Base-by-base conservation (phyloP, 352 stramenopile species). In the Phytophthora boehmeriae region DNA sequence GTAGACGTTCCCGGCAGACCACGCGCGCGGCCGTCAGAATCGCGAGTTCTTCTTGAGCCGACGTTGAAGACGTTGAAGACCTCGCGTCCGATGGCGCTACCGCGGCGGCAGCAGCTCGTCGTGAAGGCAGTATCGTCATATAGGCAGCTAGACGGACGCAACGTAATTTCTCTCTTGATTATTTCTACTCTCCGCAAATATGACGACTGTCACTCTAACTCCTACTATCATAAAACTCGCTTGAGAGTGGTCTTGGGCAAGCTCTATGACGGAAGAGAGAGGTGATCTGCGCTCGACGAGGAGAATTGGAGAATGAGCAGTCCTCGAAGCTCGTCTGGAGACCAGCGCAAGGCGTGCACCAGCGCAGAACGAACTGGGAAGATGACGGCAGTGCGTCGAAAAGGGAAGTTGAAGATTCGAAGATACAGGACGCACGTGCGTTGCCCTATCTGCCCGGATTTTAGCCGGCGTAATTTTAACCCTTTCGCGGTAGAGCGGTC, bases 321-420 rank as follows among this genome's bases (percentile, higher is more conserved):
- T n/a, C n/a, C n/a, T n/a, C n/a, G n/a, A n/a, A n/a, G n/a, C n/a
- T n/a, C n/a, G n/a, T 42, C 35, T 42, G n/a, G 58, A 60, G 64
- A 53, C 64, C 63, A 43, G 59, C 56, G 59, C 63, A n/a, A n/a
- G n/a, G n/a, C n/a, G n/a, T n/a, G n/a, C 13, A 42, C 10, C 35
- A 2, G 35, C 35, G 35, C 35, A n/a, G n/a, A n/a, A n/a, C n/a
- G n/a, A n/a, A n/a, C n/a, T n/a, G n/a, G n/a, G n/a, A n/a, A n/a
- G n/a, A n/a, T n/a, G n/a, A n/a, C n/a, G n/a, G n/a, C n/a, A n/a
- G n/a, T n/a, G n/a, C n/a, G n/a, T n/a, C n/a, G n/a, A n/a, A n/a
- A n/a, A n/a, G n/a, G n/a, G n/a, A n/a, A n/a, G n/a, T n/a, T n/a
- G n/a, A n/a, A n/a, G n/a, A n/a, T n/a, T n/a, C n/a, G n/a, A n/a